Base-by-base conservation (phyloP, 164 flowering plant species). In the Stephania japonica region DNA sequence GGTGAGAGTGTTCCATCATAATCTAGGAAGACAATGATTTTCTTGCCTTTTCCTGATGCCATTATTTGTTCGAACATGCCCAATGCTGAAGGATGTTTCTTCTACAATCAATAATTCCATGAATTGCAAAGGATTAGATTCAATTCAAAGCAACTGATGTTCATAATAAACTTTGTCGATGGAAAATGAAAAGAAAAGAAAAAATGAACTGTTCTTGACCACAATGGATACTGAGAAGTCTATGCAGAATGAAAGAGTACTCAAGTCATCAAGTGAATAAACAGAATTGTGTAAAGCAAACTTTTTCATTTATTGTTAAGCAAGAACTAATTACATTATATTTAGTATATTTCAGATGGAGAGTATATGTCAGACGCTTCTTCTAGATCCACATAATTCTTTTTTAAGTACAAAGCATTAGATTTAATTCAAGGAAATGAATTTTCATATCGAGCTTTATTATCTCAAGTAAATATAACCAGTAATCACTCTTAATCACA, bases 1-100 rank as follows among this genome's bases (percentile, higher is more conserved):
- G 89, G 91, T 0, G 91, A 86, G 21, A 90, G 87, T 21, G 91
- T 88, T 0, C 94, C 94, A 65, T 90, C 94, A 62, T 90, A 90
- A 75, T 90, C 94, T 64, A 90, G 78, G 72, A 90, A 90, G 71
- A 90, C 88, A 27, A 81, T 88, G 2, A 88, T 78, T 63, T 65
- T 79, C 79, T 86, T 90, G 72, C 87, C 88, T 27, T 82, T 80
- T 0, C 83, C 84, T 6, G 25, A 67, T 50, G 53, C 78, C 82
- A 83, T 77, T 82, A 87, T 83, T 41, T 38, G 73, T 42, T 82
- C 82, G 64, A 88, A 88, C 19, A 80, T 80, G 63, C 71, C 43
- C 72, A 90, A 53, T 42, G 94, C 94, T 50, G 87, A 88, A 16
- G 94, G 94, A 72, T 90, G 89, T n/a, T 86, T 83, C 63, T 71